Base-by-base conservation (phyloP, 140 eudicot species). In the Oenanthe javanica region DNA sequence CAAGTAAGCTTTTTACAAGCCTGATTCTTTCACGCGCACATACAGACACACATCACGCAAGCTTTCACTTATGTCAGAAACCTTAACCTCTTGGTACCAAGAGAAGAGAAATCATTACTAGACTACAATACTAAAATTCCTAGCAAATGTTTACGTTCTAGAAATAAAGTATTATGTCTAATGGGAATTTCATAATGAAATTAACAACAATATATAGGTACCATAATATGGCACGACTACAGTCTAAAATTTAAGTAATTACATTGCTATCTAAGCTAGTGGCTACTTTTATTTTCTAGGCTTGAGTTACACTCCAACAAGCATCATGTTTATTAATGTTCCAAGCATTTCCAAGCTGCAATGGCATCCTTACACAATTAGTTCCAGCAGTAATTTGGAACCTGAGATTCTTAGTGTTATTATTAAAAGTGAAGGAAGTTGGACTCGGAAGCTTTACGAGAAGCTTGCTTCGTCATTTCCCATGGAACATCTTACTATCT, bases 291-390 rank as follows among this genome's bases (percentile, higher is more conserved):
- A 4, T 21, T 9, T 52, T 25, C 78, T 80, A 84, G 86, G 71
- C 14, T 80, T 88, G 82, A 80, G 74, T 63, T 88, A 86, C 79
- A 80, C 77, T 59, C 92, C 89, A 49, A 88, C 89, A 51, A 88
- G 89, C 75, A 84, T 82, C 12, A 77, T 88, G 52, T 88, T 88
- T 76, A 49, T 88, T 36, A 86, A 88, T 78, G 85, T 88, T 19
- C 88, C 88, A 0, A 73, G 81, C 83, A 84, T 88, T 31, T 88
- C 89, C 63, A 88, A 80, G 88, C 76, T 88, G 11, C 92, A 88
- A 61, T 88, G 92, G 92, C 92, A 88, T 84, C 92, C 92, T 25
- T 88, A 86, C 46, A 88, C 89, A 11, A 70, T 84, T 43, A 86
- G 77, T 50, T 88, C 92, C 47, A 88, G 72, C 51, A 76, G 84